Evolutionary conservation across 2,329 filamentous ascomycete species (phyloP).

Genomic region (Sporothrix brasiliensis): DNA sequence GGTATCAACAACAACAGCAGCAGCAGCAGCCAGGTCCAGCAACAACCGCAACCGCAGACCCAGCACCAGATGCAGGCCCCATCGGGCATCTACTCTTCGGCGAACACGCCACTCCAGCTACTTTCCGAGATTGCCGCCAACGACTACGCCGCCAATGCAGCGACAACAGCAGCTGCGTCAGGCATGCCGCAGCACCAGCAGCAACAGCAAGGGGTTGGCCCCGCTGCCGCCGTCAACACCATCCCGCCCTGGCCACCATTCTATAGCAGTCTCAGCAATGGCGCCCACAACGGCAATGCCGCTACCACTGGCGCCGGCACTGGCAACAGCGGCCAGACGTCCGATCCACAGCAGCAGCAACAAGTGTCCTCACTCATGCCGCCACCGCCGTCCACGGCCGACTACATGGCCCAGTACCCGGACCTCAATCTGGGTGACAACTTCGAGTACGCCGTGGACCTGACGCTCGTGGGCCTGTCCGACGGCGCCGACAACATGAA

Average conservation of each 20-base stretch:
- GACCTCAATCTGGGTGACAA: slow-evolving; percentile 46
- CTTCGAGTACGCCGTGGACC: slow-evolving; percentile 50
- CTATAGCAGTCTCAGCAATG: slow-evolving; percentile 24
- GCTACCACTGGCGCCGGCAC: slow-evolving; percentile 32
- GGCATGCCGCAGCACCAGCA: slow-evolving; percentile 35
- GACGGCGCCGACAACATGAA: slow-evolving; percentile 29
- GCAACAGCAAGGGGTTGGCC: slow-evolving; percentile 36
- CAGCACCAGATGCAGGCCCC: slow-evolving; percentile 7
- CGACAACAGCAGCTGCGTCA: slow-evolving; percentile 34
- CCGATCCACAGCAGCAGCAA: slow-evolving; percentile 29
- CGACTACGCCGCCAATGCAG: slow-evolving; percentile 40
- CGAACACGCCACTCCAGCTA: slow-evolving; percentile 59
- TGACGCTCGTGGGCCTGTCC: slow-evolving; percentile 45
- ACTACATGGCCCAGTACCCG: slow-evolving; percentile 41
- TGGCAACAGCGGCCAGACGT: background rate
- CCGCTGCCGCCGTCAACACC: background rate
- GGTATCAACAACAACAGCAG: slow-evolving; percentile 32
- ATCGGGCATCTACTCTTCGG: slow-evolving; percentile 39
- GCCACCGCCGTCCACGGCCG: slow-evolving; percentile 34
- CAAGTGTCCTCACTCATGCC: slow-evolving; percentile 24
- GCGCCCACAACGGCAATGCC: slow-evolving; percentile 28
- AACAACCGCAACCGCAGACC: background rate
- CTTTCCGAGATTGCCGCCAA: slow-evolving; percentile 61
- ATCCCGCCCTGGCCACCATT: slow-evolving; percentile 30
- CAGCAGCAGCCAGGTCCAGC: slow-evolving; percentile 29